phyloP scores from a whole-genome alignment of 805 yeast species.

The Wickerhamiella cacticola region DNA sequence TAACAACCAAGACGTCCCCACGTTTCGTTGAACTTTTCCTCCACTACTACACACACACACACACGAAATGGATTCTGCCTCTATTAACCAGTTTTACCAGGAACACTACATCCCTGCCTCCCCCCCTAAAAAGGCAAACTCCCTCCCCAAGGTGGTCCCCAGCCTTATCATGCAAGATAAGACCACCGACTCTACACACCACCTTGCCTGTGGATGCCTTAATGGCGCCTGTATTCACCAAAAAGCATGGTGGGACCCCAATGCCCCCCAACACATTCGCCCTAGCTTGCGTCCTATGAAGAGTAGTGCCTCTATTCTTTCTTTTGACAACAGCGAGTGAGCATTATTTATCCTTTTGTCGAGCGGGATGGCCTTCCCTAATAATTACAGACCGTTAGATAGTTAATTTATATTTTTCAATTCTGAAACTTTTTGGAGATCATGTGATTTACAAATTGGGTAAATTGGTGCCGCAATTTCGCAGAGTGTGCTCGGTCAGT shows the following conservation, averaged over 20 bases:
- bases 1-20: not conserved
- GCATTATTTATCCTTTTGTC: conserved; percentile 5
- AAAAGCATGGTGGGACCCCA: conserved; percentile 30
- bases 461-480: not conserved
- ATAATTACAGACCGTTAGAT: not conserved
- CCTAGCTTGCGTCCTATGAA: conserved; percentile 21
- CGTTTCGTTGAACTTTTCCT: not conserved
- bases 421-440: too few relatives aligned
- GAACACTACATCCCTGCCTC: conserved; percentile 40
- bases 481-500: too few relatives aligned
- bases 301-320: conserved; percentile 18
- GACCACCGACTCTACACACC: conserved; percentile 40
- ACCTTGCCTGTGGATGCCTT: conserved; percentile 34
- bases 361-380: too few relatives aligned
- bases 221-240: conserved; percentile 32
- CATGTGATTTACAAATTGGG: too few relatives aligned
- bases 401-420: conserved; percentile 3
- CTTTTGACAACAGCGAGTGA: conserved; percentile 14
- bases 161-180: conserved; percentile 46
- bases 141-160: conserved; percentile 43
- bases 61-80: conserved; percentile 34
- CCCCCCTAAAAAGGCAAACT: conserved; percentile 18
- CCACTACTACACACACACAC: conserved; percentile 3
- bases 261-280: conserved; percentile 19
- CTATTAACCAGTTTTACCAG: conserved; percentile 32